These are phyloP conservation scores for Suillus tomentosus DNA, from an alignment of 768 basidiomycete species.

Conservation along the genomic window DNA sequence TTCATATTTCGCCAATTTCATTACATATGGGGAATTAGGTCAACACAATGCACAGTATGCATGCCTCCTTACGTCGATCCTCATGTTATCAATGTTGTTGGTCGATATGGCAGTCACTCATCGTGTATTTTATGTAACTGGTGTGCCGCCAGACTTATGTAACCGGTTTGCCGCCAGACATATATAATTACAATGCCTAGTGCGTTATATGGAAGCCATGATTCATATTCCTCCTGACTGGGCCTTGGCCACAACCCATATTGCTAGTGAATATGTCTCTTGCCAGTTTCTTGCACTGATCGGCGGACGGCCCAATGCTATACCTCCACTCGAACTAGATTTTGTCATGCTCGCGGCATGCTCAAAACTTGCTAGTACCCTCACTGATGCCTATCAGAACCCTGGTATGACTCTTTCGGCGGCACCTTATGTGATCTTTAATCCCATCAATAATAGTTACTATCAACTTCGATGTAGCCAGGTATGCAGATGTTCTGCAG, in stretches of 20 bases:
- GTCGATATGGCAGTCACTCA: no score
- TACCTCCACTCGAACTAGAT: background rate
- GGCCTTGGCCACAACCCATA: constrained; percentile 3
- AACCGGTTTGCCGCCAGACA: no score
- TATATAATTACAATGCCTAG: no score
- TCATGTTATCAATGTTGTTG: background rate
- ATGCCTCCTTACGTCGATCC: background rate
- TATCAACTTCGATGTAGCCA: background rate
- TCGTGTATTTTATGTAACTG: no score
- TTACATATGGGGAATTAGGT: no score
- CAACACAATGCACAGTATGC: no score
- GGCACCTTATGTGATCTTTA: no score
- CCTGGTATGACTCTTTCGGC: background rate
- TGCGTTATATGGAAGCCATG: background rate
- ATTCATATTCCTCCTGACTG: background rate
- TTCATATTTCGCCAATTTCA: no score
- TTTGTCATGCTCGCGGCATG: background rate
- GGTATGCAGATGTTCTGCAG: no score
- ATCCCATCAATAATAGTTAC: background rate
- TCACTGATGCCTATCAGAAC: background rate
- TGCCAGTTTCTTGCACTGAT: background rate
- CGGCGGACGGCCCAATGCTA: accelerated
- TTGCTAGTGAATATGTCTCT: background rate
- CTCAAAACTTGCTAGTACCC: background rate
- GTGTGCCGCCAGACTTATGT: no score